Percentiles rank a stretch among this genome's conserved stretches.
Conservation (phyloP, 768 basidiomycete genomes). For the Trametes meyenii region DNA sequence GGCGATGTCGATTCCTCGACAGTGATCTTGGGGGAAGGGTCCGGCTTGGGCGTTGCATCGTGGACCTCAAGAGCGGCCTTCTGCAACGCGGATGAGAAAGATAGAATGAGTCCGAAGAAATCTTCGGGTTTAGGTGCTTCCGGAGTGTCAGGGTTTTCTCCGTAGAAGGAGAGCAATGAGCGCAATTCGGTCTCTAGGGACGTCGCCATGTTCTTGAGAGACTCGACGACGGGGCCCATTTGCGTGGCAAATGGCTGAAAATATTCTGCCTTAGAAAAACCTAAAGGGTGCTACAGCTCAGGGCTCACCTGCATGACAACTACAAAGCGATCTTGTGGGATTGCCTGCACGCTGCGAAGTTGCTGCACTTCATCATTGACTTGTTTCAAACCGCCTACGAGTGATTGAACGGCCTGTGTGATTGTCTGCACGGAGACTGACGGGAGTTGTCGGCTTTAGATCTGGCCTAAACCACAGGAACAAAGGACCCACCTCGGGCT, state of each 20-base stretch:
- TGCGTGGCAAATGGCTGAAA: constrained; percentile 42
- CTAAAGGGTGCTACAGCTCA: neutral
- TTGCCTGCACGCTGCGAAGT: constrained; percentile 33
- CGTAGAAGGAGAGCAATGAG: constrained; percentile 70
- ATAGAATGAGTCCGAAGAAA: constrained; percentile 75
- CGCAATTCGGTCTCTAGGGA: constrained; percentile 63
- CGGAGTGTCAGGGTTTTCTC: constrained; percentile 66
- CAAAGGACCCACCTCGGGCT: constrained; percentile 53
- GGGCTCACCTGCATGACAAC: constrained; percentile 66
- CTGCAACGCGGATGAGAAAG: constrained; percentile 75
- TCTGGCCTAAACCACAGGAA: neutral
- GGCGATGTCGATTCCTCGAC: constrained; percentile 24
- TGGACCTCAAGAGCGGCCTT: constrained; percentile 74
- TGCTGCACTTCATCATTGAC: constrained; percentile 60
- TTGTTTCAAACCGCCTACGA: constrained; percentile 58
- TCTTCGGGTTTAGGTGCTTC: constrained; percentile 79
- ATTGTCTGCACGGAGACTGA: constrained; percentile 77
- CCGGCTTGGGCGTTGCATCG: constrained; percentile 45
- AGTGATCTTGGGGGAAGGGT: constrained; percentile 21
- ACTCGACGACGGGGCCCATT: constrained; percentile 58
- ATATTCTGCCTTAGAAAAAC: neutral
- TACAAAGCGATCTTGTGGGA: constrained; percentile 60
- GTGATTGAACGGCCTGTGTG: constrained; percentile 57
- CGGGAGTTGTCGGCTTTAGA: neutral
- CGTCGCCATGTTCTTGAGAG: constrained; percentile 61